Conservation (phyloP, 2,329 filamentous ascomycete species). For the Penicillium sp. region DNA sequence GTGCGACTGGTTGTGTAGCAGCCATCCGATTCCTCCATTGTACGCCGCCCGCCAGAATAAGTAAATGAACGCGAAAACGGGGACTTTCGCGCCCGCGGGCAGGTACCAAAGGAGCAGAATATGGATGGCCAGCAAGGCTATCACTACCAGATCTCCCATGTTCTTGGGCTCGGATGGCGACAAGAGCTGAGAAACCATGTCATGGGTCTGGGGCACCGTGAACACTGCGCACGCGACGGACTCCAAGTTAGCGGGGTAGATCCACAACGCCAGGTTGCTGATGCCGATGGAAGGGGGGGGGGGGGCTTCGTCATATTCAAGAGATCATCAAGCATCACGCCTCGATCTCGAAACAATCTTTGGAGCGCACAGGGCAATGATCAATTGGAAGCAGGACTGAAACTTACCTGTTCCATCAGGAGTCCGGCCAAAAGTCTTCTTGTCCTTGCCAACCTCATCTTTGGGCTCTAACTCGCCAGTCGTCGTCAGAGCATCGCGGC, state of each 20-base stretch:
- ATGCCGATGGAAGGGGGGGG: background rate
- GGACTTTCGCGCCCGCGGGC: conserved; percentile 68
- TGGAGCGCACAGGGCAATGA: too few relatives aligned
- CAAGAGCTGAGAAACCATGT: conserved; percentile 97
- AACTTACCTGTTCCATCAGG: conserved; percentile 84
- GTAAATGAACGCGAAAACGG: conserved; percentile 80
- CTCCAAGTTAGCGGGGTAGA: conserved; percentile 22
- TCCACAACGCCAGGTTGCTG: conserved; percentile 7
- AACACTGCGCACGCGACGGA: conserved; percentile 67
- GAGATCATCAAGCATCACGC: background rate
- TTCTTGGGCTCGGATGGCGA: conserved; percentile 96
- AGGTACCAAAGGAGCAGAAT: conserved; percentile 73
- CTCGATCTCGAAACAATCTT: background rate
- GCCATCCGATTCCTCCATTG: conserved; percentile 89
- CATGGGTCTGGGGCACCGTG: conserved; percentile 90
- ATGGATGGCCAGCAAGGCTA: conserved; percentile 74
- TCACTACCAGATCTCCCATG: conserved; percentile 77
- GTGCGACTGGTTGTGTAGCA: conserved; percentile 87
- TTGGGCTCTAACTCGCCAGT: conserved; percentile 45
- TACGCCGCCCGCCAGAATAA: conserved; percentile 91
- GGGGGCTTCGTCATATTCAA: background rate
- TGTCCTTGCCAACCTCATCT: conserved; percentile 55
- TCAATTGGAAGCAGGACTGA: background rate
- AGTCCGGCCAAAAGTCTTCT: conserved; percentile 88
- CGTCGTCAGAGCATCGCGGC: conserved; percentile 46